Evolutionary conservation across 331 rosid species (phyloP), one percentile per base, ranked within the genome.

Genomic region (Acacia pycnantha): DNA sequence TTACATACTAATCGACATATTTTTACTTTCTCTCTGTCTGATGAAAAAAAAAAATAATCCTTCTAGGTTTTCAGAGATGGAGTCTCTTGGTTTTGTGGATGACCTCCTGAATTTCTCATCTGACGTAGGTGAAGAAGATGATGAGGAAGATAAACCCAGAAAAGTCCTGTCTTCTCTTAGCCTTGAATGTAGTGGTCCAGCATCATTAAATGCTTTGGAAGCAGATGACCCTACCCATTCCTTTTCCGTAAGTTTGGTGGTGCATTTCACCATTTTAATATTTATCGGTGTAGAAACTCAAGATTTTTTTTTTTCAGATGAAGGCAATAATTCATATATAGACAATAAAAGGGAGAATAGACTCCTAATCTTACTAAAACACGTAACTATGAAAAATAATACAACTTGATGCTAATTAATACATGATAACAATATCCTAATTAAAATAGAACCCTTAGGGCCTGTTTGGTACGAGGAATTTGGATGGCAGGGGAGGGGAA

Each of bases 41-140:
- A 12, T 12, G 27, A 27, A 1, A 13, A 26, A 27, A 26, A 37
- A 37, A n/a, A 19, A 6, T 3, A 6, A 2, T 1, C 21, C 69
- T 62, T 62, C 19, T 62, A 62, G 69, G 40, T 62, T 31, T 35
- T 66, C 59, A 70, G 75, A 78, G 87, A 90, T 90, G 94, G 94
- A 87, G 73, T 77, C 89, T 48, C 82, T 79, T 37, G 87, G 79
- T 58, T 85, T 84, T 84, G 73, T 87, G 81, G 92, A 90, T 75
- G 92, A 80, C 78, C 82, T 90, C 50, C 79, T 89, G 81, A 81
- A 88, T 77, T 90, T 90, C 86, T 71, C 77, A 27, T 88, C 88
- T 21, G 90, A 90, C 75, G 77, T 86, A 69, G 89, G 79, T 47
- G 92, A 85, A 70, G 92, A 74, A 24, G 85, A 82, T 21, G 85